A percentile compares a stretch with the other conserved stretches of the same genome.
These are phyloP conservation scores for Lunularia cruciata DNA, from an alignment of 225 moss, liverwort and hornwort species.

Conservation along the genomic window DNA sequence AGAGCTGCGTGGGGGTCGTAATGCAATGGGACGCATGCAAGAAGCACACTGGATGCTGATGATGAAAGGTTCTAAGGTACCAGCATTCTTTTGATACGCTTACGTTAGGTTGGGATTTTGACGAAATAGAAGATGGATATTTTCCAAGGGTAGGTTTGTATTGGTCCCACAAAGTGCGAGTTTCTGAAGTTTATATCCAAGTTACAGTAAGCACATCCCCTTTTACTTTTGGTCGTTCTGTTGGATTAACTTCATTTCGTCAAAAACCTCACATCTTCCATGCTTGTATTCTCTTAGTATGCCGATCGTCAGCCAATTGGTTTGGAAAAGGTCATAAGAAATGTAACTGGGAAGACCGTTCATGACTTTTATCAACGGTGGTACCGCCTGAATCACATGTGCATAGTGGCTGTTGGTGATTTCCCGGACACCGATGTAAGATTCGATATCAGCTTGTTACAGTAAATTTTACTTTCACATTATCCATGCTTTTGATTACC, in stretches of 20 bases:
- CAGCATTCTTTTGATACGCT: neutral
- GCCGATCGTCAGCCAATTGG: constrained; percentile 93
- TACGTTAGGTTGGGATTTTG: no score
- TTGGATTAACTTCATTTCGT: no score
- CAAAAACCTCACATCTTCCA: no score
- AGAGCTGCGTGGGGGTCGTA: constrained; percentile 81
- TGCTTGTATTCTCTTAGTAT: constrained; percentile 55
- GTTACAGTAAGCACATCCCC: no score
- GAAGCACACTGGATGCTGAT: constrained; percentile 90
- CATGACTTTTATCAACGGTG: constrained; percentile 87
- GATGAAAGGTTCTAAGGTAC: constrained; percentile 95
- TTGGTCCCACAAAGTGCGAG: neutral
- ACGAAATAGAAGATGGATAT: neutral
- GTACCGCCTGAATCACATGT: constrained; percentile 91
- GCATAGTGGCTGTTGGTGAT: constrained; percentile 91
- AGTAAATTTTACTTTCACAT: no score
- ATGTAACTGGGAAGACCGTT: constrained; percentile 67
- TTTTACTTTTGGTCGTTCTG: no score
- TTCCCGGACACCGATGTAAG: constrained; percentile 76
- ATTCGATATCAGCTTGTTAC: neutral
- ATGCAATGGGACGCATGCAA: constrained; percentile 88
- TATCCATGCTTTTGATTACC: no score
- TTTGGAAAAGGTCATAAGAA: constrained; percentile 86
- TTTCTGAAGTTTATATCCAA: neutral
- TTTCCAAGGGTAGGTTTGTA: neutral